Evolutionary conservation across 2,329 filamentous ascomycete species (phyloP).

Genomic region (Alternaria longipes): DNA sequence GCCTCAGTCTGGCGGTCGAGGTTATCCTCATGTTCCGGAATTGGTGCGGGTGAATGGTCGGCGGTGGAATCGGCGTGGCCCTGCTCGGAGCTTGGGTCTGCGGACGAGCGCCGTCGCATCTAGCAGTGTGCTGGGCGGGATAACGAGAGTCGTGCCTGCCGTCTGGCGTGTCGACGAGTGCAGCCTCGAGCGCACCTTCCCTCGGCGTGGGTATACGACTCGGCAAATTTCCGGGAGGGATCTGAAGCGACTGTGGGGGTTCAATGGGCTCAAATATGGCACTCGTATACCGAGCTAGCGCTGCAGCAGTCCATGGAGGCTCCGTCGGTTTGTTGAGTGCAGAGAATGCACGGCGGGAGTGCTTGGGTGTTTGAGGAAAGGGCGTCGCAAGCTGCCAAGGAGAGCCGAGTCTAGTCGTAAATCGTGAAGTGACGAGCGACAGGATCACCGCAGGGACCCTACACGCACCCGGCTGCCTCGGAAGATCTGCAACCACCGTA

Average conservation of each 20-base stretch:
- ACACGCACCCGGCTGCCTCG: slow-evolving; percentile 8
- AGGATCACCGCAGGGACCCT: slow-evolving; percentile 15
- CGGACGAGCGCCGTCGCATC: slow-evolving; percentile 19
- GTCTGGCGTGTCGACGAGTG: not conserved
- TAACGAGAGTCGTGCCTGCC: slow-evolving; percentile 9
- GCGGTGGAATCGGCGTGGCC: slow-evolving; percentile 18
- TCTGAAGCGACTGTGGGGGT: slow-evolving; percentile 18
- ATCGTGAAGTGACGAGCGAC: slow-evolving; percentile 26
- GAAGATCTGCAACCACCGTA: slow-evolving; percentile 9
- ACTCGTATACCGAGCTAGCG: not conserved
- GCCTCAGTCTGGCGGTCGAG: slow-evolving; percentile 17
- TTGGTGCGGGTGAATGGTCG: slow-evolving; percentile 11
- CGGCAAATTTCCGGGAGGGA: slow-evolving; percentile 2
- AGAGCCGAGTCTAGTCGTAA: slow-evolving; percentile 22
- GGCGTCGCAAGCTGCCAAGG: slow-evolving; percentile 36
- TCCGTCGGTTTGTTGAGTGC: slow-evolving; percentile 7
- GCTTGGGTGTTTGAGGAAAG: slow-evolving; percentile 20
- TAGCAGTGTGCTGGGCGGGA: slow-evolving; percentile 11
- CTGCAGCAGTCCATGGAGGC: slow-evolving; percentile 5
- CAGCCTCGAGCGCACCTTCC: slow-evolving; percentile 11
- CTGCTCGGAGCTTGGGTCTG: slow-evolving; percentile 15
- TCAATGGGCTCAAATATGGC: not conserved
- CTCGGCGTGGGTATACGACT: slow-evolving; percentile 1
- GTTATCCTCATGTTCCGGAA: slow-evolving; percentile 26
- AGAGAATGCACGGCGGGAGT: slow-evolving; percentile 13